These are phyloP conservation scores for Dendrobium chrysotoxum DNA, from an alignment of 106 monocot species.

Conservation along the genomic window DNA sequence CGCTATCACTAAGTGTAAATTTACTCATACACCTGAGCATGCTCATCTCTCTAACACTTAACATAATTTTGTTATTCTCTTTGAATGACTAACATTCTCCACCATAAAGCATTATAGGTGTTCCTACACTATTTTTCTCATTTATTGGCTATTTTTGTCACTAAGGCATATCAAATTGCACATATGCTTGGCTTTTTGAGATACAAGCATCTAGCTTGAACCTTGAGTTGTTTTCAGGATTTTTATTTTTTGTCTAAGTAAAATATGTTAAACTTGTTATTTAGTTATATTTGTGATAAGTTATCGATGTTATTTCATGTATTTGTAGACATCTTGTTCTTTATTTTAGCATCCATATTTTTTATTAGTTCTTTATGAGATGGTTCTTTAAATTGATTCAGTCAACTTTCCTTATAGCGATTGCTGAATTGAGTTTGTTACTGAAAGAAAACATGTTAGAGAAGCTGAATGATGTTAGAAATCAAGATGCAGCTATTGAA, in stretches of 20 bases:
- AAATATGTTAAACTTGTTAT: not conserved
- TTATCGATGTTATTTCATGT: not conserved
- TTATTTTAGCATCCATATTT: not conserved
- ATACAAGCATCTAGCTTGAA: not conserved
- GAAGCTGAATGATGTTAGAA: slow-evolving; percentile 17
- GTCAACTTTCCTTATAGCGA: slow-evolving; percentile 23
- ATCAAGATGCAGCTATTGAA: slow-evolving; percentile 18
- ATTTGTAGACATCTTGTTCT: not conserved
- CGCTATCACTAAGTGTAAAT: no score
- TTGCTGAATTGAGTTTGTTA: slow-evolving; percentile 24
- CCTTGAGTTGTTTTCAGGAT: not conserved
- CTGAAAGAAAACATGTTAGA: slow-evolving; percentile 11
- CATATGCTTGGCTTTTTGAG: not conserved
- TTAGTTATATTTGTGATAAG: slow-evolving; percentile 1
- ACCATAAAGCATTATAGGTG: no score
- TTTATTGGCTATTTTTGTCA: no score
- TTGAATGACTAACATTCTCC: no score
- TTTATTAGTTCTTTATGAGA: not conserved
- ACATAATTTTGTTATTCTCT: no score
- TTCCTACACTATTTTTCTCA: no score
- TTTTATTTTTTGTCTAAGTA: not conserved
- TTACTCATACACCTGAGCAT: no score
- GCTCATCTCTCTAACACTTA: no score
- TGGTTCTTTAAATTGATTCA: not conserved
- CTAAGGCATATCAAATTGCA: no score